A percentile compares a stretch with the other conserved stretches of the same genome.
Conservation (phyloP, 768 basidiomycete genomes). For the Suillus cothurnatus region DNA sequence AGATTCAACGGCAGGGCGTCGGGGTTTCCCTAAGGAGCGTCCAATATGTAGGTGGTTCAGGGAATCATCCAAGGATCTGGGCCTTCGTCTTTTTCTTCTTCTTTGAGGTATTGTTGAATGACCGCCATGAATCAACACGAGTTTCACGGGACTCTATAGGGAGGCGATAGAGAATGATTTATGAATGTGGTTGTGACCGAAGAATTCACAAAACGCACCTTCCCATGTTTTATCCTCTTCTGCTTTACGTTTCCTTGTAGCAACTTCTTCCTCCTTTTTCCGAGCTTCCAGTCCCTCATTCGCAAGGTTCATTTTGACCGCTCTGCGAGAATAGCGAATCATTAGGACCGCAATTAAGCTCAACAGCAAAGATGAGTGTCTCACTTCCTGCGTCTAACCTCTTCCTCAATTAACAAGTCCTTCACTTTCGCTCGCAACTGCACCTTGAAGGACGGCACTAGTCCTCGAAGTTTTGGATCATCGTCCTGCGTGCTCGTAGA, state of each 20-base stretch:
- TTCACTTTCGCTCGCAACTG: constrained; percentile 74
- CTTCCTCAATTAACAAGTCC: constrained; percentile 88
- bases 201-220: constrained; percentile 47
- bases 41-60: constrained; percentile 1
- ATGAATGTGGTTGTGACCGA: not conserved
- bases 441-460: constrained; percentile 62
- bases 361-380: constrained; percentile 25
- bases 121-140: constrained; percentile 84
- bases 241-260: constrained; percentile 77
- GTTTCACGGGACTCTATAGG: constrained; percentile 52
- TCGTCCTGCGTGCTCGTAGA: constrained; percentile 60
- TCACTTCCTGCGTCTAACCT: constrained; percentile 81
- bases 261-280: constrained; percentile 87
- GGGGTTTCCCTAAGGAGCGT: not conserved
- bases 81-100: constrained; percentile 85
- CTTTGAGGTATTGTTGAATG: constrained; percentile 63
- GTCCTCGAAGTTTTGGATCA: constrained; percentile 44
- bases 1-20: not conserved
- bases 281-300: constrained; percentile 93
- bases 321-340: constrained; percentile 45
- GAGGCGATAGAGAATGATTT: constrained; percentile 2
- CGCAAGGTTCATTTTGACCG: constrained; percentile 87
- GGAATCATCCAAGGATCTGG: constrained; percentile 60
- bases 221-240: constrained; percentile 92
- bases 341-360: constrained; percentile 9